Evolutionary conservation across 1,284 basidiomycete genomes (phyloP), one percentile per base, ranked within the genome.

Genomic region (Wolfiporia cocos): DNA sequence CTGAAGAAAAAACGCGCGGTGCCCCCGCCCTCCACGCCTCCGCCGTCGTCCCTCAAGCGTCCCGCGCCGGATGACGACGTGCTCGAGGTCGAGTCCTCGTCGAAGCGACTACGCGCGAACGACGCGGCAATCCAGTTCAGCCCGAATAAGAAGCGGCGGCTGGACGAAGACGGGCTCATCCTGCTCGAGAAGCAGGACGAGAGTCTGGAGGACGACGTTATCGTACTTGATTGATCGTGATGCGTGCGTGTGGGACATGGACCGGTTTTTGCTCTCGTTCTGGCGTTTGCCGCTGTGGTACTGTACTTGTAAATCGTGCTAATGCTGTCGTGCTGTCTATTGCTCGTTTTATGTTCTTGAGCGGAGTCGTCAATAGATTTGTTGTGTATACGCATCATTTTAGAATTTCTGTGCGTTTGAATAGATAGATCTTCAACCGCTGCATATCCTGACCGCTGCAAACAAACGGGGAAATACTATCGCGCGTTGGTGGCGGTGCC

Each of bases 101-200:
- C 40, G 22, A 43, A 51, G 24, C 26, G 26, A 14, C 26, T 14
- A 14, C 7, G 26, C 7, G 14, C 26, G 14, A 28, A 28, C 26
- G 26, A 14, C 26, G 26, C 14, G 7, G 49, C 37, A 19, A 14
- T 47, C 6, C 44, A 59, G 10, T 60, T 59, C 39, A 79, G 76
- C 47, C 78, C 82, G 11, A 81, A 73, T 53, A 85, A 86, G 63
- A 76, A 71, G 56, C 61, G 74, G 44, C 62, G 66, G 47, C 55
- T 87, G 43, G 85, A 89, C 39, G 78, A 83, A 53, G 84, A 88
- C 48, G 86, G 85, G 14, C 52, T 88, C 33, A 59, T 89, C 28
- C 50, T 86, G 51, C 59, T 88, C 56, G 82, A 85, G 20, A 63
- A 65, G n/a, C 67, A 65, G 22, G 65, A 73, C 44, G 81, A 82